Conservation (phyloP, 257 asterid species). For the Paulownia fortunei region DNA sequence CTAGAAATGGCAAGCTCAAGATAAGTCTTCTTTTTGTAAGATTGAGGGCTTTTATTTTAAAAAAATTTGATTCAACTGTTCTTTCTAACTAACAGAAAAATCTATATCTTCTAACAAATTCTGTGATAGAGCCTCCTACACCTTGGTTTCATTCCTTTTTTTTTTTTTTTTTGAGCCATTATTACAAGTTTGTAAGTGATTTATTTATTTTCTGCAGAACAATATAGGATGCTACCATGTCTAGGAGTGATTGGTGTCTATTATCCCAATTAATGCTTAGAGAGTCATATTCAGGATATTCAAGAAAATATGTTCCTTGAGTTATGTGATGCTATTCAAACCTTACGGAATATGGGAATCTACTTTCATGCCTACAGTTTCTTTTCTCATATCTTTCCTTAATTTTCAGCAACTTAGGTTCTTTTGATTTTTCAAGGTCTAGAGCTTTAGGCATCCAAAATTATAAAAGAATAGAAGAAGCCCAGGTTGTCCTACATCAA, state of each 20-base stretch:
- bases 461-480: neutral
- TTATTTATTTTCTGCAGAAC: too few species aligned
- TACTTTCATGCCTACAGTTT: neutral
- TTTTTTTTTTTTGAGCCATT: neutral
- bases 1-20: neutral
- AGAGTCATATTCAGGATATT: slow-evolving; percentile 3
- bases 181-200: too few species aligned
- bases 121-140: neutral
- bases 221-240: neutral
- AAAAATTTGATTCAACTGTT: neutral
- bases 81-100: neutral
- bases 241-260: neutral
- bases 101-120: too few species aligned
- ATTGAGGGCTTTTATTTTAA: too few species aligned
- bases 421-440: neutral
- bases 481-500: neutral
- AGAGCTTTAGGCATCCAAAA: neutral
- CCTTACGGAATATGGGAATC: neutral
- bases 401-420: neutral
- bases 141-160: neutral
- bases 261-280: neutral
- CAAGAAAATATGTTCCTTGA: neutral
- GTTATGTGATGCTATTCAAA: neutral
- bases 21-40: too few species aligned
- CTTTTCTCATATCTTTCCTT: neutral